These are phyloP conservation scores for Plasmodium gonderi DNA, from an alignment of 169 alveolate species.

Conservation along the genomic window DNA sequence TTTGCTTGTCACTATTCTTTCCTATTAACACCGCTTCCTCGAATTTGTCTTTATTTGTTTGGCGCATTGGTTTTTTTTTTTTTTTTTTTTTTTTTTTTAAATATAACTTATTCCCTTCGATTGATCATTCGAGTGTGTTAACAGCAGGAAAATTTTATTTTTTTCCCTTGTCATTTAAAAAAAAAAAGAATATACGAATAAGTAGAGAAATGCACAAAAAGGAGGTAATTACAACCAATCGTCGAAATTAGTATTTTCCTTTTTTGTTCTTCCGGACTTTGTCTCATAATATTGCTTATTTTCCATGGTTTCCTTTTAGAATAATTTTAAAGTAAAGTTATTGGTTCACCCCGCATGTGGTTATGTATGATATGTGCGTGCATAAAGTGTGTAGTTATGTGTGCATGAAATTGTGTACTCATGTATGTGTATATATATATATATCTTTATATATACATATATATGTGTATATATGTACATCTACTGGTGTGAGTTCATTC, in stretches of 20 bases:
- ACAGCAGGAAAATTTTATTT: not conserved
- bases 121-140: not conserved
- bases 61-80: too few relatives aligned
- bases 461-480: not conserved
- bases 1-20: too few relatives aligned
- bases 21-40: too few relatives aligned
- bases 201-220: not conserved
- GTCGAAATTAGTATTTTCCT: conserved; percentile 25
- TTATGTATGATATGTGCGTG: too few relatives aligned
- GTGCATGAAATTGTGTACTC: not conserved
- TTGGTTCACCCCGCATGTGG: not conserved
- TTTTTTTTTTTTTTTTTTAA: not conserved
- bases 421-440: not conserved
- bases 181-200: not conserved
- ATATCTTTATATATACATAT: not conserved
- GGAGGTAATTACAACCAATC: conserved; percentile 33
- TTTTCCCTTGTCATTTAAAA: not conserved
- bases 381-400: too few relatives aligned
- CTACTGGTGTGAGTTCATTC: not conserved
- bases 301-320: conserved; percentile 11
- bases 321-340: not conserved
- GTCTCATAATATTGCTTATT: not conserved
- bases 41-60: too few relatives aligned
- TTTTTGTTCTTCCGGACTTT: not conserved
- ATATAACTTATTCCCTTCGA: not conserved